These are phyloP conservation scores for Leccinum longicurvipes DNA, from an alignment of 768 basidiomycete species.

Conservation along the genomic window DNA sequence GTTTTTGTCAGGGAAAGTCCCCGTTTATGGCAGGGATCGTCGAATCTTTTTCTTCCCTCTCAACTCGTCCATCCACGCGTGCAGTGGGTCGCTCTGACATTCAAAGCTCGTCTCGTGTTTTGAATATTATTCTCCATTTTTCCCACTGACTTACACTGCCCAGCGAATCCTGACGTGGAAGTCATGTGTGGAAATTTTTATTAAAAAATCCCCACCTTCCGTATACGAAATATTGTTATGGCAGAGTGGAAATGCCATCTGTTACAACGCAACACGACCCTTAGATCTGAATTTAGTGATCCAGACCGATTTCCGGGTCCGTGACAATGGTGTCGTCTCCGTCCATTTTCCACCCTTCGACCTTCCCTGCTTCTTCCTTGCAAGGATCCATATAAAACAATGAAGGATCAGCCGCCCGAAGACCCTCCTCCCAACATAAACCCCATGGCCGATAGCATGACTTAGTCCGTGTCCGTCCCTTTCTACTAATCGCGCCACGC, in stretches of 20 bases:
- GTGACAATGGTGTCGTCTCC: constrained; percentile 38
- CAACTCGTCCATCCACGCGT: not conserved
- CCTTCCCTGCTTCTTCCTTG: constrained; percentile 32
- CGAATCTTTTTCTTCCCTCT: constrained; percentile 8
- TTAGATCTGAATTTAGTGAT: constrained; percentile 71
- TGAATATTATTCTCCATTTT: constrained; percentile 9
- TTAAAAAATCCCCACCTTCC: constrained; percentile 46
- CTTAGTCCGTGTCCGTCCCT: constrained; percentile 46
- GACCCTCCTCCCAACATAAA: constrained; percentile 37
- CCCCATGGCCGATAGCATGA: constrained; percentile 50
- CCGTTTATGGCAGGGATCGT: constrained; percentile 29
- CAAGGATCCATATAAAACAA: constrained; percentile 46
- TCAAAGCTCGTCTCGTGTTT: constrained; percentile 3
- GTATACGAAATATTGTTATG: constrained; percentile 39
- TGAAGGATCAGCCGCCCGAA: constrained; percentile 39
- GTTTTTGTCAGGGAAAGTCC: constrained; percentile 20
- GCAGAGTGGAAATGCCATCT: constrained; percentile 39
- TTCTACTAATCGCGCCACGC: constrained; percentile 6
- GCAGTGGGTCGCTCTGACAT: not conserved
- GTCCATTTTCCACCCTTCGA: constrained; percentile 39
- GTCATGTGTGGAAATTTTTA: constrained; percentile 32
- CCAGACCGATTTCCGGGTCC: constrained; percentile 43
- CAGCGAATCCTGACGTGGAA: constrained; percentile 28
- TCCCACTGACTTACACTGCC: constrained; percentile 21
- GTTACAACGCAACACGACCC: constrained; percentile 59